Conservation (phyloP, 1,139 yeast genomes). For the Yamadazyma atlantica region DNA sequence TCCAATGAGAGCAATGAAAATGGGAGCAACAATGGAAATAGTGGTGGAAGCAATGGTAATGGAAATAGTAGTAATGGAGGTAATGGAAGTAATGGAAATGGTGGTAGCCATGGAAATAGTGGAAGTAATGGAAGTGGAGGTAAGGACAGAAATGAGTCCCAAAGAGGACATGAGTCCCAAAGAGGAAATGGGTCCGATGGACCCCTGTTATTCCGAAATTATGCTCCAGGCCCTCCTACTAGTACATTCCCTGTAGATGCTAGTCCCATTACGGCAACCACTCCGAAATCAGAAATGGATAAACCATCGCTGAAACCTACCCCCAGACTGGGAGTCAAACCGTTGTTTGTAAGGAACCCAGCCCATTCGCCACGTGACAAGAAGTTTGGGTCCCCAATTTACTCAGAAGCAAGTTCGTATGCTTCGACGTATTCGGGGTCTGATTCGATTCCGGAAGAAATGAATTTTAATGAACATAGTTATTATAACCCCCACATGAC, state of each 20-base stretch:
- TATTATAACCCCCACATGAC: slow-evolving; percentile 1
- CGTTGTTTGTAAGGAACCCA: neutral
- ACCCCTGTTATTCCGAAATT: too few species aligned
- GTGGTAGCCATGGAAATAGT: too few species aligned
- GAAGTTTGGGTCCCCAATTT: slow-evolving; percentile 8
- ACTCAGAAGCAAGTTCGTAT: slow-evolving; percentile 9
- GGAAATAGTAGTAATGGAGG: too few species aligned
- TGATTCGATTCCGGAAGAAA: slow-evolving; percentile 2
- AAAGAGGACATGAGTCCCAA: too few species aligned
- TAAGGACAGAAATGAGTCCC: too few species aligned
- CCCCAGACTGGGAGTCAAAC: neutral
- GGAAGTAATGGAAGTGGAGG: too few species aligned
- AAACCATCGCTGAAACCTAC: neutral
- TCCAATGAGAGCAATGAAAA: neutral
- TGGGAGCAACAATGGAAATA: neutral
- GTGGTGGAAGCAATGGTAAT: neutral
- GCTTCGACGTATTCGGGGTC: slow-evolving; percentile 5
- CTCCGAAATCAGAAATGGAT: neutral
- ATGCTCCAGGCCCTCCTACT: too few species aligned
- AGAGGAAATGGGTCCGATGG: too few species aligned
- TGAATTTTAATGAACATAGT: neutral
- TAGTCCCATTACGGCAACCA: neutral
- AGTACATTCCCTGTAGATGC: neutral
- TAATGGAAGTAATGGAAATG: too few species aligned
- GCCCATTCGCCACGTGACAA: slow-evolving; percentile 2